phyloP scores from a whole-genome alignment of 2,329 filamentous ascomycete genomes.

The Hansfordia pulvinata region DNA sequence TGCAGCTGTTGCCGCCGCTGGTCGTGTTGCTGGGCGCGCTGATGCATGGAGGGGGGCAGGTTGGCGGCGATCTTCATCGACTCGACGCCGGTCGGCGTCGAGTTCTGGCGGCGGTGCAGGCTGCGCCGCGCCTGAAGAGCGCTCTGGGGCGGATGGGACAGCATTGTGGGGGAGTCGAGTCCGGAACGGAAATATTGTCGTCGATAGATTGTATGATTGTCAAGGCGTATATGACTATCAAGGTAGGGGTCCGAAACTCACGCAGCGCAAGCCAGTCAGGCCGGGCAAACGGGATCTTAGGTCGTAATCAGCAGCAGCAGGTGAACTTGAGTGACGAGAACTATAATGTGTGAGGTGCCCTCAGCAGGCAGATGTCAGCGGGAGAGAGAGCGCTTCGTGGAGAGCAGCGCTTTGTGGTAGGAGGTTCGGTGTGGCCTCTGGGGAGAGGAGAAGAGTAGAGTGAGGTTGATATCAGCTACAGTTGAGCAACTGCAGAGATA shows the following conservation, averaged over 20 bases:
- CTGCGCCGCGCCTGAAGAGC: slow-evolving; percentile 61
- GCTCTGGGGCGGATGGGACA: slow-evolving; percentile 56
- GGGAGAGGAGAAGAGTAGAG: too few relatives aligned
- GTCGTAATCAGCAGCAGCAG: slow-evolving; percentile 17
- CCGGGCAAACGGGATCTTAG: slow-evolving; percentile 16
- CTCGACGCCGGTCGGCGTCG: slow-evolving; percentile 68
- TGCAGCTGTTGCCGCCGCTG: slow-evolving; percentile 40
- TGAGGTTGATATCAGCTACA: too few relatives aligned
- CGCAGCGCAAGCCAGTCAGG: slow-evolving; percentile 23
- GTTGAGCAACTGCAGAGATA: too few relatives aligned
- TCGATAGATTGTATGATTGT: slow-evolving; percentile 26
- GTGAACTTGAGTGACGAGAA: slow-evolving; percentile 18
- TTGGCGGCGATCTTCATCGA: slow-evolving; percentile 52
- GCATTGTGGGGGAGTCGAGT: slow-evolving; percentile 65
- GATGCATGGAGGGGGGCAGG: slow-evolving; percentile 38
- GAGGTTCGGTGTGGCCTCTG: too few relatives aligned
- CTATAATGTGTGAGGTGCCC: too few relatives aligned
- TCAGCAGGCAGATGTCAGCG: too few relatives aligned
- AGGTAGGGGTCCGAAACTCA: slow-evolving; percentile 15
- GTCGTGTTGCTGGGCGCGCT: slow-evolving; percentile 17
- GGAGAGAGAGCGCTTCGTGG: too few relatives aligned
- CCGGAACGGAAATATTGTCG: slow-evolving; percentile 43
- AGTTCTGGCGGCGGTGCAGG: slow-evolving; percentile 78
- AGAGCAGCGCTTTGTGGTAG: too few relatives aligned
- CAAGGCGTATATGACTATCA: background rate